Base-by-base conservation (phyloP, 805 yeast species). In the Starmera pachycereana region DNA sequence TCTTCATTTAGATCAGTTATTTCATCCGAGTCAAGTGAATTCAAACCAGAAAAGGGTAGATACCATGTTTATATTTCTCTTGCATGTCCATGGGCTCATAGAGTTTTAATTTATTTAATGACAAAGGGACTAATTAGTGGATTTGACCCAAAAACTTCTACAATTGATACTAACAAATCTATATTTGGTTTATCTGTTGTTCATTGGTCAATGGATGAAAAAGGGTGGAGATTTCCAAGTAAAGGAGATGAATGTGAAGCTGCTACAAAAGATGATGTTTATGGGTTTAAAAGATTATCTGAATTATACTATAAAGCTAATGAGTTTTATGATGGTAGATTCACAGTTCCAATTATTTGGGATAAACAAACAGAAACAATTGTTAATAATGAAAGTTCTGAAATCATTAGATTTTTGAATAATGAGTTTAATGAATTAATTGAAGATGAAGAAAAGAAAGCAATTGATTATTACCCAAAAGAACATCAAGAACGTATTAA, bases 11-110 rank as follows among this genome's bases (percentile, higher is more conserved):
- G 95, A 56, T 74, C 81, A 53, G 60, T 61, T 19, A 77, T 88
- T 36, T 73, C 83, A 3, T 50, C 71, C 2, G 63, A 65, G 25
- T 67, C 76, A 2, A 72, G 86, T 12, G 60, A 68, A 44, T 85
- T 77, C 57, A 66, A 76, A 13, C 86, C 96, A 5, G 96, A 87
- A 54, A 69, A 72, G 36, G 75, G 75, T 42, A 72, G 98, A 52
- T 90, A 90, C 57, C 95, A 89, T 61, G 70, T 88, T 40, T 89
- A 83, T 52, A 95, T 87, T 10, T 81, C 92, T 1, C 67, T 71
- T 37, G 96, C 96, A 2, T 90, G 98, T 62, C 97, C 98, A 4
- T 90, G 97, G 75, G 97, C 97, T 1, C 95, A 86, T 56, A 71
- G 97, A 46, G 76, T 89, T 0, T 66, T 89, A 43, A 80, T 87